These are phyloP conservation scores for Zygoascus hellenicus DNA, from an alignment of 1,139 yeast species.

Conservation along the genomic window DNA sequence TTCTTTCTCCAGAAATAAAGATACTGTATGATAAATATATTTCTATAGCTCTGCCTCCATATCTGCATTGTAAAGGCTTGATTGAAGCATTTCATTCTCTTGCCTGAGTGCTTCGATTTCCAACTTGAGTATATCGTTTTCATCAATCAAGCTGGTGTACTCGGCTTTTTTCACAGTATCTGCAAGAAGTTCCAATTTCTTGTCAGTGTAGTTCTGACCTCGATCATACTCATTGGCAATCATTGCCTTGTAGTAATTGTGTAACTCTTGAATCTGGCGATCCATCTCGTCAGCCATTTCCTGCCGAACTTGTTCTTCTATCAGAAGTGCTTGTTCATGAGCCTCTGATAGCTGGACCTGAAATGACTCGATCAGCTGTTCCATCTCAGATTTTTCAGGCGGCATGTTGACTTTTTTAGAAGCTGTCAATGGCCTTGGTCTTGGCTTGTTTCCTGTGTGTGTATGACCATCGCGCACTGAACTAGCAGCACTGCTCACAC, in stretches of 20 bases:
- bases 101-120: slow-evolving; percentile 11
- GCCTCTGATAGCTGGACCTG: slow-evolving; percentile 24
- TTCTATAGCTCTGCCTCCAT: neutral
- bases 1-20: slow-evolving; percentile 7
- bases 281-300: slow-evolving; percentile 35
- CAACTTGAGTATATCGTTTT: slow-evolving; percentile 13
- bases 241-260: slow-evolving; percentile 23
- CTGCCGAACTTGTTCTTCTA: slow-evolving; percentile 32
- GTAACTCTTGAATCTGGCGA: slow-evolving; percentile 28
- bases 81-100: slow-evolving; percentile 4
- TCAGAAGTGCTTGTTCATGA: slow-evolving; percentile 21
- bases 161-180: slow-evolving; percentile 7
- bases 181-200: slow-evolving; percentile 21
- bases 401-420: slow-evolving; percentile 6
- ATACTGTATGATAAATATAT: neutral
- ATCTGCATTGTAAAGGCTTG: neutral
- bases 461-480: neutral
- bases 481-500: slow-evolving; percentile 7
- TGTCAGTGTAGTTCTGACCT: slow-evolving; percentile 23
- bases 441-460: neutral
- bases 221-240: slow-evolving; percentile 27
- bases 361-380: slow-evolving; percentile 16
- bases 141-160: slow-evolving; percentile 10
- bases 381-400: slow-evolving; percentile 12
- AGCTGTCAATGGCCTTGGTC: neutral